Percentiles rank a stretch among this genome's conserved stretches.
Evolutionary conservation across 2,329 filamentous ascomycete genomes (phyloP).

Genomic region (Penicillium occitanis): DNA sequence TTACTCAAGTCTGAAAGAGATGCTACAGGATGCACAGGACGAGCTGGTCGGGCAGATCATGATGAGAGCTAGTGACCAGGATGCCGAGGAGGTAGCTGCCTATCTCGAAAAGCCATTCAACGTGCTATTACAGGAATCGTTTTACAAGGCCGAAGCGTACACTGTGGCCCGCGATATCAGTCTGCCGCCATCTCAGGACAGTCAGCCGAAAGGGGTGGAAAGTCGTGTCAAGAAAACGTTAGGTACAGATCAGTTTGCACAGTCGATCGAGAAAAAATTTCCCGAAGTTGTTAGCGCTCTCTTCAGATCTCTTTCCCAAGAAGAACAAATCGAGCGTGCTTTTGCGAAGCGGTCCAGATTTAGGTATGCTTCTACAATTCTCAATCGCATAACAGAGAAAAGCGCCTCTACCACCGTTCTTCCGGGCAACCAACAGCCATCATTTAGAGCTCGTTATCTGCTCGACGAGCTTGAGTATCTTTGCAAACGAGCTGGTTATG

Average conservation of each 20-base stretch:
- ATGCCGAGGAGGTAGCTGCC: constrained; percentile 60
- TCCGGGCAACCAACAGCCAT: constrained; percentile 80
- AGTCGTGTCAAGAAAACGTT: constrained; percentile 67
- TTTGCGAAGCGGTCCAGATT: constrained; percentile 62
- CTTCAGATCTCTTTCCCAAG: constrained; percentile 74
- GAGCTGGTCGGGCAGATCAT: constrained; percentile 79
- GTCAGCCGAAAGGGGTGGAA: constrained; percentile 59
- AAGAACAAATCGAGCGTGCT: constrained; percentile 68
- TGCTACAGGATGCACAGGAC: constrained; percentile 69
- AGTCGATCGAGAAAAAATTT: constrained; percentile 67
- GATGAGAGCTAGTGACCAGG: constrained; percentile 72
- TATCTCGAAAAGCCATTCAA: constrained; percentile 56
- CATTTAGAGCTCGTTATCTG: constrained; percentile 76
- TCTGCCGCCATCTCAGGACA: constrained; percentile 43
- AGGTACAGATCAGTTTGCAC: constrained; percentile 64
- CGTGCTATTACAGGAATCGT: constrained; percentile 65
- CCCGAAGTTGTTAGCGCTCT: constrained; percentile 74
- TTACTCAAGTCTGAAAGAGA: constrained; percentile 66
- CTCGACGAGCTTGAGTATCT: constrained; percentile 73
- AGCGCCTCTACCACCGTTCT: constrained; percentile 65
- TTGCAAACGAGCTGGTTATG: constrained; percentile 69
- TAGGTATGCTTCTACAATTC: constrained; percentile 60
- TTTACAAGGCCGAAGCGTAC: constrained; percentile 79
- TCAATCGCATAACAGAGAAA: constrained; percentile 68
- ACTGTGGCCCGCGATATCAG: constrained; percentile 73